Evolutionary conservation across 2,329 filamentous ascomycete genomes (phyloP).

Genomic region (Fusarium duplospermum): DNA sequence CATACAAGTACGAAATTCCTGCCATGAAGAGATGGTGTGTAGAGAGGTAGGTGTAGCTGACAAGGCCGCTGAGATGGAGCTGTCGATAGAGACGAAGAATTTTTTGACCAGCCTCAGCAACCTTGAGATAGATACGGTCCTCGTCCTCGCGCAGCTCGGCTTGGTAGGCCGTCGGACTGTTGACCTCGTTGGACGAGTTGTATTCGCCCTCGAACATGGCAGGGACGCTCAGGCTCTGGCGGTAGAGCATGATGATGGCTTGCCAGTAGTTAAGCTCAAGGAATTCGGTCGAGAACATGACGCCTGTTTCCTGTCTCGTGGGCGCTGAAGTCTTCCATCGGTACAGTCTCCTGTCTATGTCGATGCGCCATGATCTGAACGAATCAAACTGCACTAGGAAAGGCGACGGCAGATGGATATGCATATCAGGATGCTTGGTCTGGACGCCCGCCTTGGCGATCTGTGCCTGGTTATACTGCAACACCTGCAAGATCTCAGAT

Average conservation of each 20-base stretch:
- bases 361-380: conserved; percentile 87
- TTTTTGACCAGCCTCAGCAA: conserved; percentile 93
- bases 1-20: conserved; percentile 94
- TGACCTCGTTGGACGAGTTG: conserved; percentile 72
- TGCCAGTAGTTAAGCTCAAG: conserved; percentile 98
- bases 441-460: conserved; percentile 75
- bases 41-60: conserved; percentile 95
- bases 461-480: conserved; percentile 92
- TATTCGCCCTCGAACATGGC: conserved; percentile 85
- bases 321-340: conserved; percentile 91
- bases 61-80: conserved; percentile 85
- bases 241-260: conserved; percentile 93
- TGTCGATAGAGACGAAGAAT: conserved; percentile 92
- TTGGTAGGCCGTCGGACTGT: conserved; percentile 71
- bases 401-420: conserved; percentile 82
- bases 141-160: conserved; percentile 82
- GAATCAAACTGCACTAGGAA: conserved; percentile 87
- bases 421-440: conserved; percentile 79
- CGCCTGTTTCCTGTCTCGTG: conserved; percentile 81
- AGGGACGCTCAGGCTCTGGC: conserved; percentile 89
- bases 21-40: conserved; percentile 99
- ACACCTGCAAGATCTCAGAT: conserved; percentile 93
- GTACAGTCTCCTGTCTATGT: conserved; percentile 84
- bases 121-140: conserved; percentile 91
- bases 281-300: conserved; percentile 90